Base-by-base conservation (phyloP, 768 basidiomycete genomes). In the Chalciporus sphaerocephalus region DNA sequence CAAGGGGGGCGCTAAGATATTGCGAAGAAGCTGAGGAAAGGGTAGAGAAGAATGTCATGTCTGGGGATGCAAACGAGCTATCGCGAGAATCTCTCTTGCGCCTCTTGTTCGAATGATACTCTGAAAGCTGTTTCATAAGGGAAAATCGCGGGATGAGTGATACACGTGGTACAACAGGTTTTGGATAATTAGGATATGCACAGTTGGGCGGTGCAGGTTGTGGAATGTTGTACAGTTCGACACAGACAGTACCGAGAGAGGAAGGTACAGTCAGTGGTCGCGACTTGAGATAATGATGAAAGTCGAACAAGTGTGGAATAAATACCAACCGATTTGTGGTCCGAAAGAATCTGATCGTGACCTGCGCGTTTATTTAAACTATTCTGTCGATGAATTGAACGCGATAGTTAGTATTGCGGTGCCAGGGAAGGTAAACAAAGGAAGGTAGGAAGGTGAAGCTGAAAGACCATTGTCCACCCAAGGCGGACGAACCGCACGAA, bases 31-130 rank as follows among this genome's bases (percentile, higher is more conserved):
- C 37, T 45, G 65, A 55, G 63, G 71, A 59, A 27, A 65, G 50
- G 32, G 69, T 55, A 11, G 69, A 65, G 58, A 79, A 80, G 59
- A 78, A 72, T 48, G 80, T 66, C 84, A 85, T 85, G 44, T 74
- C 68, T 58, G 59, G 65, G 41, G 61, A 58, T 33, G 30, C 28
- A 46, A 58, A 47, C 48, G 62, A 51, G 50, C 62, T 55, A 44
- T 56, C 53, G 55, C 48, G 46, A 47, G 45, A 38, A 50, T 65
- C 58, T 64, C 66, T 68, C 65, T 71, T 75, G 58, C 65, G 72
- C 68, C 65, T 77, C 69, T 73, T 79, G 70, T 51, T 62, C 25
- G 65, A 69, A 57, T 62, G 62, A 44, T 63, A 65, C 44, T 73
- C 70, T 70, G 70, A 49, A 27, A 71, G 64, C 16, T 60, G 66